Base-by-base conservation (phyloP, 495 filamentous ascomycete species). In the Penicillium egyptiacum region DNA sequence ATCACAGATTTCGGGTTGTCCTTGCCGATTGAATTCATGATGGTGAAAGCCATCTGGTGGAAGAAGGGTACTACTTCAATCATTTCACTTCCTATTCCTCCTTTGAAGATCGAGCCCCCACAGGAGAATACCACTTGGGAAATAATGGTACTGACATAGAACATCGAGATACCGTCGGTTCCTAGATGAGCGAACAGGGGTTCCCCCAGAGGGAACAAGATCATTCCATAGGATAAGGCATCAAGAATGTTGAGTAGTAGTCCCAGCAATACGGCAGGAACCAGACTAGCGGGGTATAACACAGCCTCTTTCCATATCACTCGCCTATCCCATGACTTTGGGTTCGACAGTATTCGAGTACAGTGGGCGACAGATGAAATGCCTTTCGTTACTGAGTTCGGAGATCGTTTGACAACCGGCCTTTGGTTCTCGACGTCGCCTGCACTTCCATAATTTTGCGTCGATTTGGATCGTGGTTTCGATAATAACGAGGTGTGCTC, bases 41-140 rank as follows among this genome's bases (percentile, higher is more conserved):
- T 96, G 11, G 88, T 91, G 66, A 88, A 88, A 1, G 93, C 91
- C 93, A 97, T 98, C 63, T 90, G 92, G 68, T 97, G 93, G 67
- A 96, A 96, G 73, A 96, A 98, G 3, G 93, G 93, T 7, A 98
- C 92, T 8, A 98, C 91, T 75, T 98, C 93, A 56, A 98, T 98
- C 87, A 98, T 88, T 68, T 98, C 94, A n/a, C 92, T 97, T 22
- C 94, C 94, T 62, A 98, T 85, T 7, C 89, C 94, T 12, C 94
- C 93, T 62, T 85, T 87, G 75, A 98, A 98, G 23, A 90, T 84
- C 65, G 91, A 96, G 6, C 90, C 89, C 5, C 85, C 82, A 52
- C 79, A 81, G 2, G 93, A 97, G 70, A 92, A 98, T n/a, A 90
- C 88, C 44, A 98, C 70, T 65, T 98, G 94, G 1, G 95, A 87